Conservation (phyloP, 2,329 filamentous ascomycete genomes). For the Penicillium fuscoglaucum region DNA sequence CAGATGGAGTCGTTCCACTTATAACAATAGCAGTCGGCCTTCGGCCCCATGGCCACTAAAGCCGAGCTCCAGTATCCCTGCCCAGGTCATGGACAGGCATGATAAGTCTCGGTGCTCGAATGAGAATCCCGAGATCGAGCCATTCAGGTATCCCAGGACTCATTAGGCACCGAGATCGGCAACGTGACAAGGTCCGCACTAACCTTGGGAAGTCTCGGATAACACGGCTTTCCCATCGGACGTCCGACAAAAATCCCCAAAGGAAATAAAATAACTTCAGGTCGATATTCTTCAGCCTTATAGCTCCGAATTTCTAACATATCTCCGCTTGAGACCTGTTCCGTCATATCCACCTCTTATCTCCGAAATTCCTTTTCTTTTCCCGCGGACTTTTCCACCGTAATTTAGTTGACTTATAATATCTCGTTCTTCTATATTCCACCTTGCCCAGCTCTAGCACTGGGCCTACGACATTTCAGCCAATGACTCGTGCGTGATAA, state of each 20-base stretch:
- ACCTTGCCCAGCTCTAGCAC: no score
- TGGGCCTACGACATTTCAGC: background rate
- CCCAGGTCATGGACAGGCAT: background rate
- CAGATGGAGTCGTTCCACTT: background rate
- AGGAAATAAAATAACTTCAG: background rate
- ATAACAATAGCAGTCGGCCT: background rate
- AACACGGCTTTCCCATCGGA: slow-evolving; percentile 29
- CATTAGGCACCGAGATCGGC: background rate
- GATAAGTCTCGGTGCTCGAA: background rate
- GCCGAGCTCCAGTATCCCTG: background rate
- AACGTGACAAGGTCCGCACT: background rate
- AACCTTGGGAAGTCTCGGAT: slow-evolving; percentile 20
- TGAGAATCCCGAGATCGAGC: background rate
- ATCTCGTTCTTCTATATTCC: background rate
- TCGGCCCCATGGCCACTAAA: background rate
- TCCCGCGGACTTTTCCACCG: background rate
- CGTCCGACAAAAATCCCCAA: slow-evolving; percentile 15
- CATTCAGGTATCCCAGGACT: no score
- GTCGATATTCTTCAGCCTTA: background rate
- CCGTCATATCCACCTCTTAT: background rate
- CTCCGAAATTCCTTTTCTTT: slow-evolving; percentile 9
- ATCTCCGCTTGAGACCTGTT: background rate
- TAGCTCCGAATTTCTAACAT: background rate
- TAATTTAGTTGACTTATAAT: background rate
- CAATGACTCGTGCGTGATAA: background rate